phyloP scores from a whole-genome alignment of 306 rosid species.

The Quillaja saponaria region DNA sequence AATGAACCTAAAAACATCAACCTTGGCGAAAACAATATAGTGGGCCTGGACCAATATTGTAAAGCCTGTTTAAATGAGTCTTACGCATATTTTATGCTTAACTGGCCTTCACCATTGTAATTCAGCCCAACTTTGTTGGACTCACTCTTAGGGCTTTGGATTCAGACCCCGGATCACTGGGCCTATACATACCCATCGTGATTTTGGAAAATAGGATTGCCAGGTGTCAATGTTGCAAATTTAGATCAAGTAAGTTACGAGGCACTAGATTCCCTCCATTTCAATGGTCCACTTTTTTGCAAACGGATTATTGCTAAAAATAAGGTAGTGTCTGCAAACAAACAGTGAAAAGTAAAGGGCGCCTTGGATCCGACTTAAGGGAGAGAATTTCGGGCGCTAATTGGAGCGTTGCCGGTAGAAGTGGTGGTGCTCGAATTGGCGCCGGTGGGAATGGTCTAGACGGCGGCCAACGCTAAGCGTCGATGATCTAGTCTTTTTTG shows the following conservation, averaged over 20 bases:
- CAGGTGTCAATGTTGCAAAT: conserved; percentile 14
- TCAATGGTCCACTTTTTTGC: conserved; percentile 21
- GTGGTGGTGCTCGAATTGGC: conserved; percentile 29
- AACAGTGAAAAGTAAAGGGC: background rate
- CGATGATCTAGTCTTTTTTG: conserved; percentile 1
- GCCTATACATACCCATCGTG: too few relatives aligned
- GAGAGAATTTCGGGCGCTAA: conserved; percentile 11
- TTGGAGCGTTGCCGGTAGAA: conserved; percentile 7
- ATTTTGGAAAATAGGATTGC: too few relatives aligned
- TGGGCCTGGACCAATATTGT: too few relatives aligned
- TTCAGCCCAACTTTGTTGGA: too few relatives aligned
- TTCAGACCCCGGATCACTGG: too few relatives aligned
- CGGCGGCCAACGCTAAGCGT: conserved; percentile 8
- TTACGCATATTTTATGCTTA: too few relatives aligned
- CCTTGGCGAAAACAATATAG: too few relatives aligned
- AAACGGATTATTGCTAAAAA: conserved; percentile 21
- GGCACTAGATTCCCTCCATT: conserved; percentile 31
- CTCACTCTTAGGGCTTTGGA: too few relatives aligned
- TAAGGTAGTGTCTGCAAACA: background rate
- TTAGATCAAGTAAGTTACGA: conserved; percentile 10
- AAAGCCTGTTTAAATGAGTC: too few relatives aligned
- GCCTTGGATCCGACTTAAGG: conserved; percentile 40
- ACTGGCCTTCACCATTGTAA: too few relatives aligned
- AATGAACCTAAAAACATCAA: too few relatives aligned
- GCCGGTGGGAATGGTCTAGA: conserved; percentile 8